phyloP scores from a whole-genome alignment of 2,329 filamentous ascomycete genomes.

The Paecilomyces fulvus region DNA sequence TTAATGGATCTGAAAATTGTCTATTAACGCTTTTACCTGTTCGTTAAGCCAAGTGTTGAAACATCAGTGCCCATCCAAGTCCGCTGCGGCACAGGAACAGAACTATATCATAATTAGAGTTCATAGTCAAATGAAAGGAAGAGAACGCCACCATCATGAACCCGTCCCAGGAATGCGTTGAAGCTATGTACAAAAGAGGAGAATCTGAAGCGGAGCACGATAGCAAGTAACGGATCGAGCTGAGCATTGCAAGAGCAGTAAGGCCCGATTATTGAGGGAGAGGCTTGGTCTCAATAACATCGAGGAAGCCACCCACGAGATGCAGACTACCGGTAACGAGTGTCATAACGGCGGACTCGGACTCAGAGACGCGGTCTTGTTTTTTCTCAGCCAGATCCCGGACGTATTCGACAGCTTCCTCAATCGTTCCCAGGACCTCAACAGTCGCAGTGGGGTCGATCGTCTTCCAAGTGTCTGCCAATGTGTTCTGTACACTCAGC shows the following conservation, averaged over 20 bases:
- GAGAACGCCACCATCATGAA: not conserved
- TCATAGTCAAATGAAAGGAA: not conserved
- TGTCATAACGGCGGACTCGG: slow-evolving; percentile 46
- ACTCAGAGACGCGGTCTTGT: slow-evolving; percentile 14
- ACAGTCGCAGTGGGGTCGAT: slow-evolving; percentile 47
- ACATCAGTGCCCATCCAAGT: not conserved
- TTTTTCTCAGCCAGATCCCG: slow-evolving; percentile 36
- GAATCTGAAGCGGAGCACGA: not conserved
- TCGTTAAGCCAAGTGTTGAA: not conserved
- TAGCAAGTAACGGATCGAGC: not conserved
- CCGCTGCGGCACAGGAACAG: not conserved
- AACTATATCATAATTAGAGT: not conserved
- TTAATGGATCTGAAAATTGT: not conserved
- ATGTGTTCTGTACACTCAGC: slow-evolving; percentile 58
- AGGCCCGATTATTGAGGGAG: slow-evolving; percentile 6
- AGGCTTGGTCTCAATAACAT: slow-evolving; percentile 54
- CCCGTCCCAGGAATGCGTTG: not conserved
- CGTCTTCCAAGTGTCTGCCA: slow-evolving; percentile 53
- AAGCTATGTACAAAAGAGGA: not conserved
- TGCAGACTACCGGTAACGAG: slow-evolving; percentile 79
- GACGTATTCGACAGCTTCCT: slow-evolving; percentile 57
- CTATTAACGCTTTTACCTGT: not conserved
- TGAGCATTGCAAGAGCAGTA: slow-evolving; percentile 1
- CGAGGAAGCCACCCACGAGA: slow-evolving; percentile 69
- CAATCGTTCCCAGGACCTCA: slow-evolving; percentile 56